Percentiles rank a stretch among this genome's conserved stretches.
Evolutionary conservation across 2,329 filamentous ascomycete genomes (phyloP).

Genomic region (Paecilomyces sp.): DNA sequence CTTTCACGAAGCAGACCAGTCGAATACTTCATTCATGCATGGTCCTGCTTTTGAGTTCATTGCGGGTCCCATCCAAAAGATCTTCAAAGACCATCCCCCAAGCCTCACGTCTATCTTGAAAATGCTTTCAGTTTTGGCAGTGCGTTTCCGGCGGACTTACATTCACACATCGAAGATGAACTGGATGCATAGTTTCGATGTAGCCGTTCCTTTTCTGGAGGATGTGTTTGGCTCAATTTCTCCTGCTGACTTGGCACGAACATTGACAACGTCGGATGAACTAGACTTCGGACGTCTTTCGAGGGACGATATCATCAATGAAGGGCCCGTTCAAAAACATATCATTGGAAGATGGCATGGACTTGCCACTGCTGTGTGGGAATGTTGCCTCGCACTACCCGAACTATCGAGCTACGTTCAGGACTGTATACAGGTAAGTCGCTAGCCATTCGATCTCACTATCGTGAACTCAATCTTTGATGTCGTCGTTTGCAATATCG

Average conservation of each 20-base stretch:
- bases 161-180: conserved; percentile 25
- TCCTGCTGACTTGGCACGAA: conserved; percentile 23
- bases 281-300: conserved; percentile 22
- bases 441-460: background rate
- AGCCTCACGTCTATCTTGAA: conserved; percentile 27
- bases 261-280: conserved; percentile 22
- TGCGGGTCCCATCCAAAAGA: conserved; percentile 27
- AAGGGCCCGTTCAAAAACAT: conserved; percentile 13
- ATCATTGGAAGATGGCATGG: conserved; percentile 23
- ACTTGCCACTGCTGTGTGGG: conserved; percentile 27
- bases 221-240: conserved; percentile 26
- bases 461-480: background rate
- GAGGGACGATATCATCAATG: conserved; percentile 14
- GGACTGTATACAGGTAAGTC: conserved; percentile 27
- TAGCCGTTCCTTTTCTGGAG: conserved; percentile 24
- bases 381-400: conserved; percentile 30
- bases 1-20: conserved; percentile 10
- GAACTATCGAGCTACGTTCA: conserved; percentile 23
- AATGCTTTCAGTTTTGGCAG: conserved; percentile 25
- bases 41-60: conserved; percentile 27
- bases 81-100: conserved; percentile 25
- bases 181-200: conserved; percentile 26
- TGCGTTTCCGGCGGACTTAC: conserved; percentile 29
- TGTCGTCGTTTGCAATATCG: background rate
- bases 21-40: conserved; percentile 7